Conservation (phyloP, 2,329 filamentous ascomycete genomes). For the Lecanicillium sp. region DNA sequence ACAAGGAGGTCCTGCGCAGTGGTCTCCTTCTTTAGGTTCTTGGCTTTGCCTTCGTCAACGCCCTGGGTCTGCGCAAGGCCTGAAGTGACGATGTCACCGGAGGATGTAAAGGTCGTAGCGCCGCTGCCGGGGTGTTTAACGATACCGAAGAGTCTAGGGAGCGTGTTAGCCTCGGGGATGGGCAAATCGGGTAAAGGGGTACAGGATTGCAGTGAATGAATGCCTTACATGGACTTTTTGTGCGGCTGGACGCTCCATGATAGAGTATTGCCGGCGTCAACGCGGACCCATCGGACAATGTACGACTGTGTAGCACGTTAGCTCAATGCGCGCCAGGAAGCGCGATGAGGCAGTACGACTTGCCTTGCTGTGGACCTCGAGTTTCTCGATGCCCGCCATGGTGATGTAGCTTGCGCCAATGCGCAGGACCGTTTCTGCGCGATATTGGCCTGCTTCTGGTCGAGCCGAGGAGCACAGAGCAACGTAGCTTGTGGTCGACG, state of each 20-base stretch:
- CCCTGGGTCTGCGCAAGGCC: constrained; percentile 36
- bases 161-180: constrained; percentile 6
- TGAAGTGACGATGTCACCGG: constrained; percentile 25
- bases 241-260: constrained; percentile 97
- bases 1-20: constrained; percentile 57
- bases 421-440: too few relatives aligned
- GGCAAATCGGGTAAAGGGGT: constrained; percentile 12
- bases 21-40: constrained; percentile 48
- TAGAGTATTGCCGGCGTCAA: constrained; percentile 82
- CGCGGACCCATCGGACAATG: constrained; percentile 94
- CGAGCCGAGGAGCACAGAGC: too few relatives aligned
- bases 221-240: constrained; percentile 79
- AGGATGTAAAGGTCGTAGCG: constrained; percentile 36
- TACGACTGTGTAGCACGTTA: constrained; percentile 67
- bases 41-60: constrained; percentile 35
- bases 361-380: constrained; percentile 97
- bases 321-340: constrained; percentile 5
- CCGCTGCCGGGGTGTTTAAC: constrained; percentile 89
- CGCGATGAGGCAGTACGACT: constrained; percentile 3
- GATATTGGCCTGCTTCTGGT: too few relatives aligned
- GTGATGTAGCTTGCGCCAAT: constrained; percentile 9
- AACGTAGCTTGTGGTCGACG: too few relatives aligned
- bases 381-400: constrained; percentile 93
- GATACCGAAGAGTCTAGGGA: constrained; percentile 77
- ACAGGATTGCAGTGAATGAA: constrained; percentile 1